Evolutionary conservation across 805 yeast species (phyloP).

Genomic region (Saccharomycopsis fermentans): DNA sequence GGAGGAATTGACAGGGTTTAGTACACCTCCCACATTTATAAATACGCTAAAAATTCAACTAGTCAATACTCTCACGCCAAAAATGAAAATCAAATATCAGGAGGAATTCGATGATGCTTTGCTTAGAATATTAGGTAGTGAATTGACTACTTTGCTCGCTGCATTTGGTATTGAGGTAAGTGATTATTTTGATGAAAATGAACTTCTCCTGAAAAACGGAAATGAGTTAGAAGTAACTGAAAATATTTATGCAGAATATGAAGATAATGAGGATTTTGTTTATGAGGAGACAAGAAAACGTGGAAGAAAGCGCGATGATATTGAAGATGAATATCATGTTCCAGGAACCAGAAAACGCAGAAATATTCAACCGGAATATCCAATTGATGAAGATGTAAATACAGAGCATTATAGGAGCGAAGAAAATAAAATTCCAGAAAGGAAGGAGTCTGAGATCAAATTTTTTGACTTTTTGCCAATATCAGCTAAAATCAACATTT

Average conservation of each 20-base stretch:
- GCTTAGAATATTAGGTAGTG: constrained; percentile 13
- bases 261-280: constrained; percentile 18
- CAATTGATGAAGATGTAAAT: background rate
- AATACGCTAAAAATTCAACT: constrained; percentile 30
- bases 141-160: constrained; percentile 6
- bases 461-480: constrained; percentile 33
- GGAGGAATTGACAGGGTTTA: constrained; percentile 43
- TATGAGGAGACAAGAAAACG: background rate
- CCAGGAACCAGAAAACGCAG: background rate
- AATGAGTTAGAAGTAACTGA: background rate
- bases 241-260: background rate
- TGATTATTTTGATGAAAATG: constrained; percentile 9
- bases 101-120: constrained; percentile 24
- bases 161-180: constrained; percentile 7
- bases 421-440: background rate
- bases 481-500: constrained; percentile 39
- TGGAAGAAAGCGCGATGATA: constrained; percentile 1
- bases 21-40: constrained; percentile 31
- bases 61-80: constrained; percentile 19
- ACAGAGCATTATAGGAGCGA: background rate
- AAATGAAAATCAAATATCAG: constrained; percentile 24
- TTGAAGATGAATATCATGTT: constrained; percentile 1
- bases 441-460: background rate
- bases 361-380: background rate
- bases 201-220: background rate